phyloP scores from a whole-genome alignment of 2,329 filamentous ascomycete genomes.

The Pseudodiploospora longispora region DNA sequence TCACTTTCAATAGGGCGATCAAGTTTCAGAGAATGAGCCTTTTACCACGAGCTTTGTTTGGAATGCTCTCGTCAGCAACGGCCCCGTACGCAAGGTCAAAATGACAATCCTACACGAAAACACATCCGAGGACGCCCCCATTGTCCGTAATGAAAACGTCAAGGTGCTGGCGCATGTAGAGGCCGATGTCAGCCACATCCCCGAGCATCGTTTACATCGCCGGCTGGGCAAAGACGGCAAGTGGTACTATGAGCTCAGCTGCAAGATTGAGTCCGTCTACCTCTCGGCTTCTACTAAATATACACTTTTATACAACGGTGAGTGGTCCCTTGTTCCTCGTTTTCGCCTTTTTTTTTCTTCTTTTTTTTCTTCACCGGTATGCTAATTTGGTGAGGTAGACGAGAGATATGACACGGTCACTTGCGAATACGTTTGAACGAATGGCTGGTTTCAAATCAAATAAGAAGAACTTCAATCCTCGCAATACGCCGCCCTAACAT shows the following conservation, averaged over 20 bases:
- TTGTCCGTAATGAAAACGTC: conserved; percentile 28
- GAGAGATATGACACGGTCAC: conserved; percentile 33
- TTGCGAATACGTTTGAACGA: conserved; percentile 32
- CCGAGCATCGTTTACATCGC: conserved; percentile 25
- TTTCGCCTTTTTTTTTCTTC: too few species aligned
- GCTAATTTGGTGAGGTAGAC: conserved; percentile 13
- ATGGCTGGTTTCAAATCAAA: too few species aligned
- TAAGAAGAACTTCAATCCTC: too few species aligned
- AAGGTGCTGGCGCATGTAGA: conserved; percentile 27
- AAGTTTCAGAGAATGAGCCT: conserved; percentile 31
- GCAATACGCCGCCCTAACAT: too few species aligned
- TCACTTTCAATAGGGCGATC: conserved; percentile 21
- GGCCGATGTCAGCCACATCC: conserved; percentile 33
- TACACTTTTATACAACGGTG: conserved; percentile 35
- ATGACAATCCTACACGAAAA: conserved; percentile 30
- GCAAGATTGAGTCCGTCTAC: conserved; percentile 33
- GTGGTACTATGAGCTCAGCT: conserved; percentile 31
- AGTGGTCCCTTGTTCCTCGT: conserved; percentile 7
- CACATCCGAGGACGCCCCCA: conserved; percentile 22
- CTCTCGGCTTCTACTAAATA: conserved; percentile 34
- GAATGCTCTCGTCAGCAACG: conserved; percentile 23
- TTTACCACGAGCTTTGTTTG: conserved; percentile 25
- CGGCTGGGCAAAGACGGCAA: conserved; percentile 27
- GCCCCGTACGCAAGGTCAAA: conserved; percentile 25
- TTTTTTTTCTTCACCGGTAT: too few species aligned